Evolutionary conservation across 331 rosid genomes (phyloP), one percentile per base, ranked within the genome.

Genomic region (Rhamnella rubrinervis): DNA sequence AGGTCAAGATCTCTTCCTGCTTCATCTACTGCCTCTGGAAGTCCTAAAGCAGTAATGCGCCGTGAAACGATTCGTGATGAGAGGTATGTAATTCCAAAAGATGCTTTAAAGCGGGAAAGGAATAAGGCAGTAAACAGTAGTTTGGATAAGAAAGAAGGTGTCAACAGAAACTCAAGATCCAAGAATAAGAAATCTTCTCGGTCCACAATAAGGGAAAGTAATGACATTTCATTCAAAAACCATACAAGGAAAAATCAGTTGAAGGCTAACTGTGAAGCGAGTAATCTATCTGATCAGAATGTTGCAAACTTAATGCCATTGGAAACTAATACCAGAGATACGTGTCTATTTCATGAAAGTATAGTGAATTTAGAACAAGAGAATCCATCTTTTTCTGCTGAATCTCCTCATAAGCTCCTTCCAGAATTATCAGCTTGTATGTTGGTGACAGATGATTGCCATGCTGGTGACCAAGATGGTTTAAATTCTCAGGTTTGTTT

Each of bases 1-100:
- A 88, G 93, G 70, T 85, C 96, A 18, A 91, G 63, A 73, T 93
- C 98, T 72, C 92, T 89, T 77, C 96, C 97, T 53, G 75, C 92
- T 72, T 88, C 95, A 51, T 81, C 90, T 64, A 77, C 74, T 66
- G 83, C 68, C 26, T 85, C 79, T 77, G 95, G 86, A 75, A 86
- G 85, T 81, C 83, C 91, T 28, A 85, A 75, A 71, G 67, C 78
- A 61, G 73, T 77, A 70, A 55, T 41, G 65, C 46, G 58, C 15
- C 77, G 68, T 19, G 86, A 89, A 76, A 77, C 85, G 53, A 71
- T 76, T 38, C 76, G 57, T 51, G 81, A 78, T 82, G 92, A 82
- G 75, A 84, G 85, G 71, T 73, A 82, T 61, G 68, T 78, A 69
- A 75, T 77, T 56, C 82, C 86, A 41, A 78, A 65, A 64, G 90